A percentile compares a stretch with the other conserved stretches of the same genome.
These are phyloP conservation scores for Penicillium waksmanii DNA, from an alignment of 495 filamentous ascomycete genomes.

Conservation along the genomic window DNA sequence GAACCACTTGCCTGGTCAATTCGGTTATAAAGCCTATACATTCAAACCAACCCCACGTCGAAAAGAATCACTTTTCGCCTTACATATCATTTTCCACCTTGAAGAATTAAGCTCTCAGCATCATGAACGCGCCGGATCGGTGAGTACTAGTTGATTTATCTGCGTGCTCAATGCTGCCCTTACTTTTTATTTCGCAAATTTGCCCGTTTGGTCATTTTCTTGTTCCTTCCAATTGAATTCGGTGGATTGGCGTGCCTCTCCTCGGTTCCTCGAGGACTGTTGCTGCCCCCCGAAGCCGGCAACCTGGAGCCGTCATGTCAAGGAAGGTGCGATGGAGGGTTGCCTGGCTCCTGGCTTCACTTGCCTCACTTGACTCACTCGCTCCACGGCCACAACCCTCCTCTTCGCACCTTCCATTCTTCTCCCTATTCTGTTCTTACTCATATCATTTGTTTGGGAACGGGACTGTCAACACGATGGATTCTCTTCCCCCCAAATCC, in stretches of 20 bases:
- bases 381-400: too few species aligned
- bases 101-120: not conserved
- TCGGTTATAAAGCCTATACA: too few species aligned
- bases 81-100: not conserved
- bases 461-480: too few species aligned
- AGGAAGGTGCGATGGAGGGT: not conserved
- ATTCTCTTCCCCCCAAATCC: not conserved
- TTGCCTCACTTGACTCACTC: not conserved
- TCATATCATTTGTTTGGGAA: too few species aligned
- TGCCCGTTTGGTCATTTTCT: not conserved
- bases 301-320: not conserved
- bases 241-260: not conserved
- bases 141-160: slow-evolving; percentile 26
- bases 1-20: too few species aligned
- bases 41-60: too few species aligned
- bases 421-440: too few species aligned
- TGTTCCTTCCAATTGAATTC: too few species aligned
- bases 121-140: slow-evolving; percentile 77
- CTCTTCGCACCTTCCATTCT: too few species aligned
- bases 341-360: not conserved
- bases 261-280: not conserved
- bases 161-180: slow-evolving; percentile 1
- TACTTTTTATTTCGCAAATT: not conserved
- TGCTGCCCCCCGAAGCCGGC: too few species aligned
- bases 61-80: too few species aligned